These are phyloP conservation scores for Gossypium davidsonii DNA, from an alignment of 441 rosid genomes.

Conservation along the genomic window DNA sequence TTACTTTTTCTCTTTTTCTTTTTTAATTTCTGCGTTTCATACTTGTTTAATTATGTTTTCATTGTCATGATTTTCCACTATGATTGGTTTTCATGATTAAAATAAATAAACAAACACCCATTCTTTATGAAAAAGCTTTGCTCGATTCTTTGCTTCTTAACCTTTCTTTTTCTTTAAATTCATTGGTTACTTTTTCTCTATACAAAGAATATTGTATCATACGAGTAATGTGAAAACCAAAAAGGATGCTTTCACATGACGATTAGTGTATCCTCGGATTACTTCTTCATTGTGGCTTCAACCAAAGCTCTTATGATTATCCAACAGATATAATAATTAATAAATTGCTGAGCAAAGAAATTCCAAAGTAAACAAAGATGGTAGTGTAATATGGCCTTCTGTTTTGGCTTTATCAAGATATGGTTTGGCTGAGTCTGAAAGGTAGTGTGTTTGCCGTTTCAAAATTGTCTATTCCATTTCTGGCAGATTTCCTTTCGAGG, in stretches of 20 bases:
- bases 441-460: neutral
- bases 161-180: neutral
- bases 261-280: too few species aligned
- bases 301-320: too few species aligned
- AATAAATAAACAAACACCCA: too few species aligned
- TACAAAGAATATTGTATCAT: too few species aligned
- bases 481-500: neutral
- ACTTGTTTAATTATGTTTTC: neutral
- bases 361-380: neutral
- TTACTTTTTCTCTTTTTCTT: neutral
- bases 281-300: too few species aligned
- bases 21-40: neutral
- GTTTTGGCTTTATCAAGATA: neutral
- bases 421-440: neutral
- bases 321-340: too few species aligned
- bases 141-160: neutral
- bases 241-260: too few species aligned
- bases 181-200: too few species aligned
- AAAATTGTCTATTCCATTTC: neutral
- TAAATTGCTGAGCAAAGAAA: too few species aligned
- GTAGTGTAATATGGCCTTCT: neutral
- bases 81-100: neutral
- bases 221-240: too few species aligned
- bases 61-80: neutral
- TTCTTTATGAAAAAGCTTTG: too few species aligned